Evolutionary conservation across 1,284 basidiomycete species (phyloP), one percentile per base, ranked within the genome.

Genomic region (Pisolithus thermaeus): DNA sequence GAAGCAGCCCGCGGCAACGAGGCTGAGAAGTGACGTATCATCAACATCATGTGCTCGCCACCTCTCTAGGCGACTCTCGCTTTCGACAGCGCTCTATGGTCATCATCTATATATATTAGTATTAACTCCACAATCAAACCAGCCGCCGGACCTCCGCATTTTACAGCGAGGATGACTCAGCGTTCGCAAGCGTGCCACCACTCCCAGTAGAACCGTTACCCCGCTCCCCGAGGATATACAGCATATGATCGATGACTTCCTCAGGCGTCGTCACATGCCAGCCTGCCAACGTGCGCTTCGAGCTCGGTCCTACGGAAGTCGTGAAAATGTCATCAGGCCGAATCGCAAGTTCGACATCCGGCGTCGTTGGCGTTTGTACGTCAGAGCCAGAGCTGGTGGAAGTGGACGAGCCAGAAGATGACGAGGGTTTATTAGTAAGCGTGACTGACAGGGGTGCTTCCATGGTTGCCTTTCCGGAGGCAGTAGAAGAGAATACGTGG

Each of bases 201-300:
- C 12, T 39, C 32, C 3, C 7, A 1, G 27, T 41, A 22, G 22
- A n/a, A n/a, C 50, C 28, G 2, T 30, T 48, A 28, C 50, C 49
- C 18, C 51, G 49, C 52, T 69, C 65, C 22, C 66, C 65, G 30
- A 76, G 71, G 47, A 82, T 71, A 49, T 77, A 67, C 51, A 87
- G 66, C 77, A 90, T 81, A 60, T 84, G 78, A 11, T 83, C 81
- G 27, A 91, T 79, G 56, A 90, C 78, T 71, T 90, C 88, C 51
- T 77, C 76, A 16, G 87, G 84, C 40, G 80, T 80, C 54, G 89
- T 92, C 52, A 95, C 87, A 70, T 94, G 92, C 90, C 92, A 95
- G 44, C 78, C 80, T 12, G 91, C 92, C 51, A 93, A 73, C 47
- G 92, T 95, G 62, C 89, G 83, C 73, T 95, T 95, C 60, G 82